Evolutionary conservation across 2,329 filamentous ascomycete species (phyloP), one percentile per base, ranked within the genome.

Genomic region (Huntiella moniliformis): DNA sequence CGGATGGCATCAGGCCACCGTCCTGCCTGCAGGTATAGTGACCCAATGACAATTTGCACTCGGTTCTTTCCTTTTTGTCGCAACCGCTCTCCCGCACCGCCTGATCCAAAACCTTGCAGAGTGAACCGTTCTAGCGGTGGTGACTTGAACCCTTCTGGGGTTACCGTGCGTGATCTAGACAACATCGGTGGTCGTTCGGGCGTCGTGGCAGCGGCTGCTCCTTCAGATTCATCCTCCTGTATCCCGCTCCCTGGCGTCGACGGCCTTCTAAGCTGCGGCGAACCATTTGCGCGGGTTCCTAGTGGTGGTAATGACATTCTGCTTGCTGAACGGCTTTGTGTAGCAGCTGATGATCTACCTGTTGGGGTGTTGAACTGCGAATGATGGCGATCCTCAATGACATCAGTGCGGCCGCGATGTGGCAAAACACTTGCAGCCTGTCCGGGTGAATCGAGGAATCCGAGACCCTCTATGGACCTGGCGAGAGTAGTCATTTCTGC

Each of bases 1-100:
- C 76, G 81, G 39, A 96, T 61, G 5, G 88, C 87, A 62, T 96
- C 87, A 41, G 70, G 74, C 86, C 91, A 95, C 51, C 86, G 76
- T 18, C 91, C 91, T 45, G 85, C 82, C 60, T 87, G 82, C 53
- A 98, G 73, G 58, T 88, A 92, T 52, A 95, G 67, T 12, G 82
- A 85, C 1, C 84, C 88, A 53, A 93, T 70, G 6, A 93, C 73
- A 47, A 95, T 78, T 16, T 76, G 75, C 11, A 83, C 72, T 46
- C 88, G 77, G 22, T 82, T 80, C 59, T 82, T 87, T 28, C 84
- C 84, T 58, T 84, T 85, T 53, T 79, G 79, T 51, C 84, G 78
- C 58, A 77, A 82, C 51, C 81, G 70, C 56, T 94, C 85, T 53
- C 79, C 81, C 50, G 80, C 66, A 47, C 80, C 79, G 42, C 75